phyloP scores from a whole-genome alignment of 1,284 basidiomycete genomes.

The Chalciporus piperatoides region DNA sequence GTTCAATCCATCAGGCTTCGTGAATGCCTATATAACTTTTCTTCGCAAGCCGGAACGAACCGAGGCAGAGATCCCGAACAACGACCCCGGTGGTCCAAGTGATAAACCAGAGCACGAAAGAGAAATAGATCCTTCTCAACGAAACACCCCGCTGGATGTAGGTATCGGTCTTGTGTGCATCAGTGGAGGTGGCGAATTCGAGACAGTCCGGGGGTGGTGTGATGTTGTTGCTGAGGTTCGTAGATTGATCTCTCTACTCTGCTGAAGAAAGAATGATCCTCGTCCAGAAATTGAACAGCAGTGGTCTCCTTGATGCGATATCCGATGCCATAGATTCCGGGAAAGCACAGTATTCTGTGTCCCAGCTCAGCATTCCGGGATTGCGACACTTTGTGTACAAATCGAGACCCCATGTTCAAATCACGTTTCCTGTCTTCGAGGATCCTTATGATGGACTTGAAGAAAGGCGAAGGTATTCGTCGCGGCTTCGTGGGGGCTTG shows the following conservation, averaged over 20 bases:
- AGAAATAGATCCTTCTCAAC: conserved; percentile 3
- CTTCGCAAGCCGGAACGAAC: conserved; percentile 36
- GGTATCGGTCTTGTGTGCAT: conserved; percentile 63
- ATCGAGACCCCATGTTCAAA: conserved; percentile 81
- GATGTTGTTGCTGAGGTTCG: conserved; percentile 59
- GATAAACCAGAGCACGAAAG: conserved; percentile 6
- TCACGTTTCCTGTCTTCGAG: conserved; percentile 81
- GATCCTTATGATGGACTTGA: conserved; percentile 70
- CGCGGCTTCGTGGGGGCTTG: background rate
- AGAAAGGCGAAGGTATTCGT: conserved; percentile 53
- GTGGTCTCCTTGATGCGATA: conserved; percentile 54
- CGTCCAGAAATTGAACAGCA: conserved; percentile 56
- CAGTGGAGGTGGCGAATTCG: conserved; percentile 66
- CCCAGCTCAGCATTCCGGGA: conserved; percentile 80
- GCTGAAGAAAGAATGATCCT: background rate
- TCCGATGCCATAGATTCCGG: conserved; percentile 44
- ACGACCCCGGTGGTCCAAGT: background rate
- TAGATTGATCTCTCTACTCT: background rate
- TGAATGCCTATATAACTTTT: conserved; percentile 90
- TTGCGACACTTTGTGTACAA: conserved; percentile 95
- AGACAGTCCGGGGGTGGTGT: conserved; percentile 68
- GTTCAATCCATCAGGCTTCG: conserved; percentile 87
- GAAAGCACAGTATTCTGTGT: conserved; percentile 60
- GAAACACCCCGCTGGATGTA: conserved; percentile 24
- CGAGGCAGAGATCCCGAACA: conserved; percentile 27